A percentile compares a stretch with the other conserved stretches of the same genome.
Evolutionary conservation across 352 stramenopile genomes (phyloP).

Genomic region (Paralagenidium karlingii): DNA sequence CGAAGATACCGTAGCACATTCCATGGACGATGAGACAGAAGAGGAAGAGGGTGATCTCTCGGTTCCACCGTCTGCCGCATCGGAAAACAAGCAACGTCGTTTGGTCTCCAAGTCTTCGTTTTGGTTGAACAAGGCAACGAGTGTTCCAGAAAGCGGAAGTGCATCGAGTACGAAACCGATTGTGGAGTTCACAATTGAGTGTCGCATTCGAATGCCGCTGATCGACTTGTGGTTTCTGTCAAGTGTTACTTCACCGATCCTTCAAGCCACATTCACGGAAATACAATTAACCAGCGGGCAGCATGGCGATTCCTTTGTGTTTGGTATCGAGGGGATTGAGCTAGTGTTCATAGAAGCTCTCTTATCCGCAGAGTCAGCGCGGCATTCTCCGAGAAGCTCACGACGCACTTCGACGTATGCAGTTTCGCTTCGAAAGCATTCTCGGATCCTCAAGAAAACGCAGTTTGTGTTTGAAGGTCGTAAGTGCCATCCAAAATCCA

Average conservation of each 20-base stretch:
- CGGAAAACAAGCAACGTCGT: too few relatives aligned
- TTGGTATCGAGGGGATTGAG: conserved; percentile 39
- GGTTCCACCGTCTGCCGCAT: too few relatives aligned
- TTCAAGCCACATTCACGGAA: conserved; percentile 39
- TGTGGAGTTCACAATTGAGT: conserved; percentile 32
- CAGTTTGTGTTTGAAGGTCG: conserved; percentile 47
- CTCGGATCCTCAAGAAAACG: conserved; percentile 43
- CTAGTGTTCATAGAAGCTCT: conserved; percentile 54
- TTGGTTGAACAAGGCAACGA: conserved; percentile 33
- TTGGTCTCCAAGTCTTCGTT: too few relatives aligned
- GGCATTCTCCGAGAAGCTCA: too few relatives aligned
- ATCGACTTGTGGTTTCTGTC: conserved; percentile 53
- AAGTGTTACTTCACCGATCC: conserved; percentile 43
- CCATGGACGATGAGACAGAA: too few relatives aligned
- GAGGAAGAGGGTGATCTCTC: too few relatives aligned
- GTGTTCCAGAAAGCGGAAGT: not conserved
- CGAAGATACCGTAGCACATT: conserved; percentile 32
- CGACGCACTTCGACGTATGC: too few relatives aligned
- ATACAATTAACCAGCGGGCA: conserved; percentile 38
- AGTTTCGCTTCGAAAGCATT: conserved; percentile 25
- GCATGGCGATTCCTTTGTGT: conserved; percentile 33
- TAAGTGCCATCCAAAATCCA: conserved; percentile 24
- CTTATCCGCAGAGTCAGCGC: too few relatives aligned
- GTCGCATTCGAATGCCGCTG: conserved; percentile 39
- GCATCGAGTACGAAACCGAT: conserved; percentile 5